A percentile compares a stretch with the other conserved stretches of the same genome.
Evolutionary conservation across 495 filamentous ascomycete genomes (phyloP).

Genomic region (Hypomontagnella monticulosa): DNA sequence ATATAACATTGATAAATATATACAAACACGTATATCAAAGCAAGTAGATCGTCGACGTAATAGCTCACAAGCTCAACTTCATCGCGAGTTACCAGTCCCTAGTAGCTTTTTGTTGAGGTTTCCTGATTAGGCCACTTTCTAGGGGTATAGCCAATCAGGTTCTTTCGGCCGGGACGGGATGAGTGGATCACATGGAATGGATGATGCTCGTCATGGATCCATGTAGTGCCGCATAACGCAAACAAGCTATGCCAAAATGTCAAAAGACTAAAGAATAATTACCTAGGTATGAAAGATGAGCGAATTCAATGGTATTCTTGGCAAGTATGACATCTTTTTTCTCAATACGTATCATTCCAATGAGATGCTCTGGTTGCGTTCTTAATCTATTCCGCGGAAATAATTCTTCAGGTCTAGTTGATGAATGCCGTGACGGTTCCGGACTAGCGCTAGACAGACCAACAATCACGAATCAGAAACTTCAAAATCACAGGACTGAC

Average conservation of each 20-base stretch:
- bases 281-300: background rate
- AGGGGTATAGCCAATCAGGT: conserved; percentile 10
- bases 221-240: background rate
- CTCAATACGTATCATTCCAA: no score
- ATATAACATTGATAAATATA: conserved; percentile 3
- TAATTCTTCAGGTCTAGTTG: background rate
- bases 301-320: no score
- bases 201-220: conserved; percentile 13
- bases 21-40: conserved; percentile 9
- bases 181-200: conserved; percentile 5
- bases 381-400: no score
- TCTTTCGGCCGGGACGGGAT: background rate
- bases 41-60: conserved; percentile 32
- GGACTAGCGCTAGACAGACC: background rate
- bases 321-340: no score
- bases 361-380: no score
- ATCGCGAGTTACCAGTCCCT: background rate
- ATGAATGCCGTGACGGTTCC: background rate
- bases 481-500: conserved; percentile 11
- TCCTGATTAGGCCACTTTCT: conserved; percentile 7
- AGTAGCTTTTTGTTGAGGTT: background rate
- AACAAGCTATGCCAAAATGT: background rate
- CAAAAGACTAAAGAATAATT: background rate
- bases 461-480: conserved; percentile 1
- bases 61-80: background rate